Base-by-base conservation (phyloP, 257 asterid genomes). In the Penstemon eatonii region DNA sequence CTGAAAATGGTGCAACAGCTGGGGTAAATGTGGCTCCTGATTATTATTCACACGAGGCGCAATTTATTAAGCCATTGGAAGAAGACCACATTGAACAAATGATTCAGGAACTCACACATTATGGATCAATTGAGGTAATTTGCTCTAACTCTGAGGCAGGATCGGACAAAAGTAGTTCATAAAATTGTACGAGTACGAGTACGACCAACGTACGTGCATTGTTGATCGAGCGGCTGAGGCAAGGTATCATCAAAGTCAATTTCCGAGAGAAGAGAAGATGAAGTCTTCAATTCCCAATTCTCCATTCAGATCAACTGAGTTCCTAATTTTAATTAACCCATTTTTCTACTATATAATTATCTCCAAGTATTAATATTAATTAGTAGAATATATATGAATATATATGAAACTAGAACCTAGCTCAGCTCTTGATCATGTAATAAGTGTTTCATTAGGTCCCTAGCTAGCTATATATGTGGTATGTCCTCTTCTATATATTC, bases 71-170 rank as follows among this genome's bases (percentile, higher is more conserved):
- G 82, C 63, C 80, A 15, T 78, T 82, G 5, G 90, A 85, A 67
- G 95, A 88, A 69, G 86, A 84, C 70, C 86, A 85, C 18, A 84
- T 85, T 47, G 87, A 85, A 61, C 89, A 88, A 81, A 88, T 88
- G 95, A 88, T 88, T 37, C 73, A 85, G 60, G 95, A 88, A 63
- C 84, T 88, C 72, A 81, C 82, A 15, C 85, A 85, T 74, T 79
- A 80, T 70, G 92, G 85, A 49, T 78, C 87, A 10, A 37, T 85
- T 73, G 95, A 88, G 73, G 80, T 25, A 25, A 25, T 84, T 41
- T 60, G 81, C 57, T 77, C 78, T 66, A 25, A 25, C 2, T 70
- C 81, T 54, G 72, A 72, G 66, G 69, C 78, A 69, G 19, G 72
- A 66, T n/a, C n/a, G n/a, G n/a, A n/a, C 8, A 77, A 75, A 74